Evolutionary conservation across 2,329 filamentous ascomycete genomes (phyloP).

Genomic region (Epichloe coenophiala): DNA sequence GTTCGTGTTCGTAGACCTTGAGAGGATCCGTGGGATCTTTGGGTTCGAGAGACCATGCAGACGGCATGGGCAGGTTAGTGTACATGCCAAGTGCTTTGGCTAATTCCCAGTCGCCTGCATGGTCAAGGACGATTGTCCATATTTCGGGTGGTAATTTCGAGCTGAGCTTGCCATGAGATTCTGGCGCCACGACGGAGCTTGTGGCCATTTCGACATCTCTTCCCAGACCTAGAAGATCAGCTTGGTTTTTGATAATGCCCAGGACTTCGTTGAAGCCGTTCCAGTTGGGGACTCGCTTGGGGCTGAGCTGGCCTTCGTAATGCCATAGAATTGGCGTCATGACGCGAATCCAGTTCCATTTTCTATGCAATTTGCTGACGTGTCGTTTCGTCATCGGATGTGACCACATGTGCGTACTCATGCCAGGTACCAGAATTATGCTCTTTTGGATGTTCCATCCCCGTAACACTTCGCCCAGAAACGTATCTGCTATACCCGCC

Average conservation of each 20-base stretch:
- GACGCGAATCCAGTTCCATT: conserved; percentile 79
- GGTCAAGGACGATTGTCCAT: conserved; percentile 79
- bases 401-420: conserved; percentile 83
- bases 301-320: conserved; percentile 42
- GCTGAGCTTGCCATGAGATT: conserved; percentile 20
- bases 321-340: conserved; percentile 74
- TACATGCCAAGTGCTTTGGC: conserved; percentile 70
- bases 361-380: conserved; percentile 65
- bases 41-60: conserved; percentile 52
- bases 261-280: conserved; percentile 57
- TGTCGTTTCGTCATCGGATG: conserved; percentile 83
- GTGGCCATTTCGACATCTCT: conserved; percentile 50
- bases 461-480: conserved; percentile 67
- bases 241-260: conserved; percentile 62
- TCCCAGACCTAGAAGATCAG: conserved; percentile 60
- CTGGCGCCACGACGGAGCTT: conserved; percentile 22
- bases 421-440: conserved; percentile 72
- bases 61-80: conserved; percentile 59
- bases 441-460: conserved; percentile 82
- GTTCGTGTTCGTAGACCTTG: conserved; percentile 59
- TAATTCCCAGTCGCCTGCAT: conserved; percentile 80
- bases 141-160: conserved; percentile 64
- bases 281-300: conserved; percentile 46
- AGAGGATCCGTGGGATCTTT: conserved; percentile 49
- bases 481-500: conserved; percentile 65